Conservation (phyloP, 768 basidiomycete genomes). For the Leucocoprinus leucothites region DNA sequence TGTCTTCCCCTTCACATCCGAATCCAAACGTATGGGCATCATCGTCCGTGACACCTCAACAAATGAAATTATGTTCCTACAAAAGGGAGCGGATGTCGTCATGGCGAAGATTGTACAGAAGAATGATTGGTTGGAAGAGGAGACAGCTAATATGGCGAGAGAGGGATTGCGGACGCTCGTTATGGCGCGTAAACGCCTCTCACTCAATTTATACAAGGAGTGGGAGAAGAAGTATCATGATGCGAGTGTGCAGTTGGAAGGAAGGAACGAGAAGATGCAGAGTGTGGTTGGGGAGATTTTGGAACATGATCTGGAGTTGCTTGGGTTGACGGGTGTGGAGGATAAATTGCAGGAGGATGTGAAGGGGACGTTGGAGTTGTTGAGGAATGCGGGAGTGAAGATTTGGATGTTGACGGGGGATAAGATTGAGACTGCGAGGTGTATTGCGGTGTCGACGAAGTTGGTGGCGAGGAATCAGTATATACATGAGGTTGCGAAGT, state of each 20-base stretch:
- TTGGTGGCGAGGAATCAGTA: conserved; percentile 95
- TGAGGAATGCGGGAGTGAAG: conserved; percentile 95
- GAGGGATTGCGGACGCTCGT: conserved; percentile 95
- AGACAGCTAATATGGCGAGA: conserved; percentile 97
- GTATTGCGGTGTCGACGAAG: conserved; percentile 97
- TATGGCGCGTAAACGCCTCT: conserved; percentile 78
- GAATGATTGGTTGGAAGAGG: conserved; percentile 99
- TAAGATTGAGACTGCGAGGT: conserved; percentile 98
- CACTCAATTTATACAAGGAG: conserved; percentile 61
- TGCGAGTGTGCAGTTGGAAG: conserved; percentile 78
- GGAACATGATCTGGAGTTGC: conserved; percentile 86
- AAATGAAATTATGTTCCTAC: conserved; percentile 83
- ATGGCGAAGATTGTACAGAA: conserved; percentile 93
- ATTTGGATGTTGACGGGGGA: conserved; percentile 99
- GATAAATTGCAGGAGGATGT: conserved; percentile 99
- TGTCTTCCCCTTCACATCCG: conserved; percentile 97
- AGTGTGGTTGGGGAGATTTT: conserved; percentile 71
- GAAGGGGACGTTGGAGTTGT: conserved; percentile 85
- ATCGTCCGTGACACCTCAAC: conserved; percentile 77
- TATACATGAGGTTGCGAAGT: conserved; percentile 93
- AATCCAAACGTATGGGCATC: conserved; percentile 99
- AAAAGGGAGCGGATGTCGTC: conserved; percentile 98
- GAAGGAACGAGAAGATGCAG: conserved; percentile 78
- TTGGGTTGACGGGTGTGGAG: conserved; percentile 97
- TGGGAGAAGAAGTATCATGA: conserved; percentile 73